Evolutionary conservation across 176 grass and related monocot species (phyloP), one percentile per base, ranked within the genome.

Genomic region (Phyllostachys edulis): DNA sequence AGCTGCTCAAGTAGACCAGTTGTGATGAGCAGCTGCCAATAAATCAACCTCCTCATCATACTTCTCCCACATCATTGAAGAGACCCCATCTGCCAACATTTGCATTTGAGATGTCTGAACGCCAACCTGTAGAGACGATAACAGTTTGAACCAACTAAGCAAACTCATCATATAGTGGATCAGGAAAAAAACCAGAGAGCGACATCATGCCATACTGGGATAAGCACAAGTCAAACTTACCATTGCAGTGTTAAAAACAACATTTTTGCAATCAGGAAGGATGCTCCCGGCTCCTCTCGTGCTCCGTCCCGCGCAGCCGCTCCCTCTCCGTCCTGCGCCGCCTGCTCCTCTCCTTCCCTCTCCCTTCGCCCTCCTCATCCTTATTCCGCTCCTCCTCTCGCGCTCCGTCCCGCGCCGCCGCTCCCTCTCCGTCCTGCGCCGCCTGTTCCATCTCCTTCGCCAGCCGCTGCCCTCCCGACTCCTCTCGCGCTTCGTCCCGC

Each of bases 61-160:
- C 83, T 86, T 90, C 83, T 96, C 96, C 91, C 91, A 99, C 74
- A 94, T 82, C 77, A 99, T 91, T 79, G 89, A 84, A n/a, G 88
- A 91, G 72, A 70, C 65, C 45, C 86, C 90, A 73, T 84, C 78
- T 75, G 81, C 88, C 85, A 94, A 94, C 96, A 99, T 99, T 88
- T 99, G 93, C 93, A 99, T 96, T 80, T 96, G 93, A 87, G 90
- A 94, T 85, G 96, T 99, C 85, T 96, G 96, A 90, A 92, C 92
- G 69, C 96, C 96, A 81, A 99, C 96, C 96, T 99, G 56, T 50
- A n/a, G 57, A 66, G 13, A 45, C 73, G 12, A 49, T 64, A 79
- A 72, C 4, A 67, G 32, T 65, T 79, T 73, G 32, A 64, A 82
- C 36, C 69, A 89, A 89, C 20, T 82, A 75, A 80, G 55, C 16